These are phyloP conservation scores for Malbranchea cinnamomea DNA, from an alignment of 2,329 filamentous ascomycete species.

Conservation along the genomic window DNA sequence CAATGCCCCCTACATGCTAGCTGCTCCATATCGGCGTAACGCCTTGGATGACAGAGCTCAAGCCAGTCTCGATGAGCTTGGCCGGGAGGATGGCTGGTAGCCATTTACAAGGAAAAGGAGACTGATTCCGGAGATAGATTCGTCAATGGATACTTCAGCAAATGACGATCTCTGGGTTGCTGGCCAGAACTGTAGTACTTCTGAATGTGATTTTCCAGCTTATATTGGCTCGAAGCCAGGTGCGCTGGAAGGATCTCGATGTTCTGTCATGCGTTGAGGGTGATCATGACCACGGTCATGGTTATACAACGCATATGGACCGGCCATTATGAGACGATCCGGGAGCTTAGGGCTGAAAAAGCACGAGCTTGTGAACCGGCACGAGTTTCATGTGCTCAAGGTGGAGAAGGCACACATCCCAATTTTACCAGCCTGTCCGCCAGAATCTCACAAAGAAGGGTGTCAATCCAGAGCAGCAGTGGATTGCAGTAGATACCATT, in stretches of 20 bases:
- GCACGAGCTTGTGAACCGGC: constrained; percentile 37
- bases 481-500: constrained; percentile 41
- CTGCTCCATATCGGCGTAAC: too few species aligned
- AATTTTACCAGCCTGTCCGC: constrained; percentile 37
- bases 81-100: too few species aligned
- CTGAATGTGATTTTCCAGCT: too few species aligned
- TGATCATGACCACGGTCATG: constrained; percentile 40
- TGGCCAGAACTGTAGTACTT: too few species aligned
- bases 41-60: too few species aligned
- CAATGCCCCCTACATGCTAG: too few species aligned
- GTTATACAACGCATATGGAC: constrained; percentile 39
- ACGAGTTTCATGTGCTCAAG: constrained; percentile 41
- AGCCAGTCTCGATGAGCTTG: too few species aligned
- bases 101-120: too few species aligned
- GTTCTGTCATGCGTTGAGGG: constrained; percentile 42
- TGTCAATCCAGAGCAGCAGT: constrained; percentile 34
- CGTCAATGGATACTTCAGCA: too few species aligned
- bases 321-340: constrained; percentile 40
- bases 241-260: constrained; percentile 36
- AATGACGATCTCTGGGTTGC: too few species aligned
- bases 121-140: too few species aligned
- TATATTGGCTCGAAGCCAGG: too few species aligned
- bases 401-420: constrained; percentile 40
- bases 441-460: constrained; percentile 33
- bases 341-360: constrained; percentile 38